These are phyloP conservation scores for Clavulina sp. DNA, from an alignment of 768 basidiomycete genomes.

Conservation along the genomic window DNA sequence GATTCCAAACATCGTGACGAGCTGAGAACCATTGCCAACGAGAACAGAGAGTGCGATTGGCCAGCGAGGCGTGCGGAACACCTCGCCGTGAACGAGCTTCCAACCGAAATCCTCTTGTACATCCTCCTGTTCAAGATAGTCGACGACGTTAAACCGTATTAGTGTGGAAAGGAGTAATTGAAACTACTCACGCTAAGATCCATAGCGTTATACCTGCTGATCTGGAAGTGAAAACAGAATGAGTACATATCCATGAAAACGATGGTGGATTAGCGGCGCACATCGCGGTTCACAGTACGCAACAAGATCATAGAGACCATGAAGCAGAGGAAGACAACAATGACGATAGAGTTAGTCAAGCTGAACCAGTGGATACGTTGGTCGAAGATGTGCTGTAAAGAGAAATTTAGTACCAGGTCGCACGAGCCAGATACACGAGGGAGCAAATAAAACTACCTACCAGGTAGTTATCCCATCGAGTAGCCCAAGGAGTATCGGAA, in stretches of 20 bases:
- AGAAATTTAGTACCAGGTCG: too few relatives aligned
- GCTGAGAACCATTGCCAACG: slow-evolving; percentile 80
- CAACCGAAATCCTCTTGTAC: slow-evolving; percentile 97
- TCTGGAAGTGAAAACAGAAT: slow-evolving; percentile 24
- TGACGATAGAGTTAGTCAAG: slow-evolving; percentile 79
- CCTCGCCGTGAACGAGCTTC: slow-evolving; percentile 94
- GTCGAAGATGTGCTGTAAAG: slow-evolving; percentile 81
- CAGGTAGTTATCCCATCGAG: slow-evolving; percentile 95
- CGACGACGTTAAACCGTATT: not conserved
- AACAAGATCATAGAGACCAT: slow-evolving; percentile 89
- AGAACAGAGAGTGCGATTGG: slow-evolving; percentile 67
- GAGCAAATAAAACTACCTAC: too few relatives aligned
- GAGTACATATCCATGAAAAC: not conserved
- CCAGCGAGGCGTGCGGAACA: slow-evolving; percentile 69
- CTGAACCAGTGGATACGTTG: slow-evolving; percentile 95
- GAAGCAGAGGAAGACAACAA: slow-evolving; percentile 75
- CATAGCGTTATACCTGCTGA: slow-evolving; percentile 86
- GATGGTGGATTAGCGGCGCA: slow-evolving; percentile 17
- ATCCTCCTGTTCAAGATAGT: slow-evolving; percentile 49
- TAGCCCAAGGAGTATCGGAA: slow-evolving; percentile 38
- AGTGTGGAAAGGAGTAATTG: slow-evolving; percentile 1
- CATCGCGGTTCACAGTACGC: slow-evolving; percentile 77
- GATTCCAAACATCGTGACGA: slow-evolving; percentile 71
- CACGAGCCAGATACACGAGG: too few relatives aligned
- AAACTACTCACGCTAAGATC: slow-evolving; percentile 53